Percentiles rank a stretch among this genome's conserved stretches.
phyloP scores from a whole-genome alignment of 352 stramenopile genomes.

The Pythium phragmitis region DNA sequence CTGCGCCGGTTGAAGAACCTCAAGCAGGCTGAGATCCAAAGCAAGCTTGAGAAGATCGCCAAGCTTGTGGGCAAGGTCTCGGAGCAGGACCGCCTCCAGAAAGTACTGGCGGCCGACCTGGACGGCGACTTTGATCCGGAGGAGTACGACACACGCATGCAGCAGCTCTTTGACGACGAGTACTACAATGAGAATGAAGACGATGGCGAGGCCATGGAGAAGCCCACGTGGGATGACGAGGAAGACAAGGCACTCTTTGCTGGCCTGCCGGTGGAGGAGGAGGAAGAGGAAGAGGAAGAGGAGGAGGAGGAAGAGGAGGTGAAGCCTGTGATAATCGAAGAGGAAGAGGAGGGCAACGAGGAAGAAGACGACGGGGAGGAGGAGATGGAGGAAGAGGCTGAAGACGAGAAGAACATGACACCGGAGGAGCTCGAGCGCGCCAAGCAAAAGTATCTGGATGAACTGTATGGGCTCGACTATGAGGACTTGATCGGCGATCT shows the following conservation, averaged over 20 bases:
- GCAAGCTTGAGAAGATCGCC: conserved; percentile 91
- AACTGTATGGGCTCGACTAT: conserved; percentile 98
- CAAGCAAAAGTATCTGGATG: conserved; percentile 93
- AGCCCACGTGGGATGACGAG: conserved; percentile 79
- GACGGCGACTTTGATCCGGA: conserved; percentile 97
- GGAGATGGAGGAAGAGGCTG: conserved; percentile 44
- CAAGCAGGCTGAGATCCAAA: conserved; percentile 95
- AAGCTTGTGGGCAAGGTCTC: conserved; percentile 79
- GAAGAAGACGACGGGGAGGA: conserved; percentile 32
- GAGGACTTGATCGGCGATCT: conserved; percentile 98
- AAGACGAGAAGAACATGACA: conserved; percentile 50
- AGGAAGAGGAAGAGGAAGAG: conserved; percentile 54
- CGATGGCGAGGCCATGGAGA: conserved; percentile 62
- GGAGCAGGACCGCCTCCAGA: conserved; percentile 46
- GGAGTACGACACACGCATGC: conserved; percentile 96
- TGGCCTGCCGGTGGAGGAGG: conserved; percentile 56
- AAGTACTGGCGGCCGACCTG: conserved; percentile 58
- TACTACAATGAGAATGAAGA: conserved; percentile 94
- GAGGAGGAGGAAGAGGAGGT: conserved; percentile 24
- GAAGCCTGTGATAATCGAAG: conserved; percentile 16
- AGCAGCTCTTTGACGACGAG: conserved; percentile 96
- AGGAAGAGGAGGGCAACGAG: conserved; percentile 32
- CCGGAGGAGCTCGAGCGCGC: conserved; percentile 65
- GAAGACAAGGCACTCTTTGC: conserved; percentile 87
- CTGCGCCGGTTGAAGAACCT: conserved; percentile 97